Evolutionary conservation across 2,329 filamentous ascomycete species (phyloP).

Genomic region (Paecilomyces sp.): DNA sequence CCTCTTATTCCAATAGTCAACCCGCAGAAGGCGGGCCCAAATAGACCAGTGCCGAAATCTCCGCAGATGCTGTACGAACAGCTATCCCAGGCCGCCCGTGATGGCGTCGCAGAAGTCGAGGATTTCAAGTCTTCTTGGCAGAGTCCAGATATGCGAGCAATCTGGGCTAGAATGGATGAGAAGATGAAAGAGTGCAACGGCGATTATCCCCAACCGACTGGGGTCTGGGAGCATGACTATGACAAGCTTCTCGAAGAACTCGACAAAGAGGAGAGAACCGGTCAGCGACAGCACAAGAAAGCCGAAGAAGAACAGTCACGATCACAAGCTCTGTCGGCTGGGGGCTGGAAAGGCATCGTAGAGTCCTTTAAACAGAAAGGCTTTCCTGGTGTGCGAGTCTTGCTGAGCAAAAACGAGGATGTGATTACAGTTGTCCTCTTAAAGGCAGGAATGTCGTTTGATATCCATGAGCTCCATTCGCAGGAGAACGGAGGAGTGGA

Average conservation of each 20-base stretch:
- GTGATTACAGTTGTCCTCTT: constrained; percentile 21
- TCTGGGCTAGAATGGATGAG: constrained; percentile 31
- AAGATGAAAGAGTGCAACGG: constrained; percentile 31
- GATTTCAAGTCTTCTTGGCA: constrained; percentile 34
- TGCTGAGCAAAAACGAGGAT: constrained; percentile 14
- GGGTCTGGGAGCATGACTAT: constrained; percentile 37
- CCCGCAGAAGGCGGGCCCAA: constrained; percentile 14
- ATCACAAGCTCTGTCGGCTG: constrained; percentile 16
- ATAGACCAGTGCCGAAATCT: constrained; percentile 19
- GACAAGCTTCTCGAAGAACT: constrained; percentile 24
- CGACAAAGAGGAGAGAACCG: constrained; percentile 17
- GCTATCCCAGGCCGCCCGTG: constrained; percentile 26
- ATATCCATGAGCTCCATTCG: constrained; percentile 17
- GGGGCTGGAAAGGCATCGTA: constrained; percentile 26
- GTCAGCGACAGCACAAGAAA: constrained; percentile 16
- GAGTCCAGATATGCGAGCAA: constrained; percentile 29
- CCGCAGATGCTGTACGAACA: constrained; percentile 28
- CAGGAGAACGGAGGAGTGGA: constrained; percentile 14
- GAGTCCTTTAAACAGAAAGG: constrained; percentile 21
- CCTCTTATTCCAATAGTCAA: constrained; percentile 32
- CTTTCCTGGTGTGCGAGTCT: constrained; percentile 22
- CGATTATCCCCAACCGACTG: constrained; percentile 26
- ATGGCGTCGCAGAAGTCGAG: constrained; percentile 29
- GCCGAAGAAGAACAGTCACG: constrained; percentile 24
- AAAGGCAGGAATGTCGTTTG: constrained; percentile 27